Percentiles rank a stretch among this genome's conserved stretches.
Evolutionary conservation across 371 early-diverging fungal genomes (phyloP).

Genomic region (Blastocladiella emersonii): DNA sequence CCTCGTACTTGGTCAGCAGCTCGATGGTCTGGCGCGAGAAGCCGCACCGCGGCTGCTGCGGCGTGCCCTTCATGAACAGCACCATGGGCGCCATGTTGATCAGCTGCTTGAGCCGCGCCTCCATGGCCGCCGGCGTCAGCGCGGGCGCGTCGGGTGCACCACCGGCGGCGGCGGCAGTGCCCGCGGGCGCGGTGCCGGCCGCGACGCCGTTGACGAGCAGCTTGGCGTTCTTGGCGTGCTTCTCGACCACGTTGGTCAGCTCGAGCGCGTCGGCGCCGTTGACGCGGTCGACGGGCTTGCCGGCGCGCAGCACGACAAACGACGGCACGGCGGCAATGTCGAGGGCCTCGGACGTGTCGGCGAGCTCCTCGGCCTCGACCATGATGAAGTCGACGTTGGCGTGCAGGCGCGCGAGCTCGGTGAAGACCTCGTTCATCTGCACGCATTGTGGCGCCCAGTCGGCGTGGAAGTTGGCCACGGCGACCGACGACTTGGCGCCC

Average conservation of each 20-base stretch:
- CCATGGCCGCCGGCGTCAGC: constrained; percentile 36
- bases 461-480: constrained; percentile 76
- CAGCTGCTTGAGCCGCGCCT: constrained; percentile 50
- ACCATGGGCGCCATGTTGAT: constrained; percentile 59
- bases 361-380: constrained; percentile 85
- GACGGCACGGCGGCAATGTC: constrained; percentile 87
- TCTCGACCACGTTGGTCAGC: constrained; percentile 50
- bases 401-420: constrained; percentile 63
- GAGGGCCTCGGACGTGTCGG: constrained; percentile 69
- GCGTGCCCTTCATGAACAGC: constrained; percentile 90
- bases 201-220: not conserved
- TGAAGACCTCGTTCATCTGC: constrained; percentile 82
- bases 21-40: constrained; percentile 60
- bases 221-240: constrained; percentile 43
- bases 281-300: constrained; percentile 53
- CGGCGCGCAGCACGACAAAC: constrained; percentile 55
- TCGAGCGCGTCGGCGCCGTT: constrained; percentile 82
- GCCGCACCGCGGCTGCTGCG: constrained; percentile 56
- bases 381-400: constrained; percentile 57
- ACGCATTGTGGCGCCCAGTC: constrained; percentile 75
- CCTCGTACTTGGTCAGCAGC: constrained; percentile 43
- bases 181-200: constrained; percentile 2
- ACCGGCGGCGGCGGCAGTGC: constrained; percentile 14
- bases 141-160: constrained; percentile 13
- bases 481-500: constrained; percentile 11